These are phyloP conservation scores for Conringia planisiliqua DNA, from an alignment of 345 rosid species.

Conservation along the genomic window DNA sequence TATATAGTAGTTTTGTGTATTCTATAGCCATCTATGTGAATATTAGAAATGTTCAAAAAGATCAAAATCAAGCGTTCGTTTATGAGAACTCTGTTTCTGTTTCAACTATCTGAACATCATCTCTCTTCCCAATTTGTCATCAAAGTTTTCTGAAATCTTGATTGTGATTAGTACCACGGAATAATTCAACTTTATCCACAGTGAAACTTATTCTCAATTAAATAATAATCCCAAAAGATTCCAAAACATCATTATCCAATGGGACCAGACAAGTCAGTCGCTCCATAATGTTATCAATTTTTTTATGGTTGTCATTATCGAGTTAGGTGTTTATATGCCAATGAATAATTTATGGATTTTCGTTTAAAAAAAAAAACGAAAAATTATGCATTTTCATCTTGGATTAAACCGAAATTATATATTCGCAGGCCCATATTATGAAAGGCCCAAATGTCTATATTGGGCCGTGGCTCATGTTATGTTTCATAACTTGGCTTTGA, in stretches of 20 bases:
- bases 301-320: background rate
- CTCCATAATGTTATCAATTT: background rate
- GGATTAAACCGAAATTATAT: background rate
- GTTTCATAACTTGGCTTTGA: slow-evolving; percentile 21
- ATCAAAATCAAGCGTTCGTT: slow-evolving; percentile 7
- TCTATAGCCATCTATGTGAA: background rate
- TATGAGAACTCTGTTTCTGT: slow-evolving; percentile 10
- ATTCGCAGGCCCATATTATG: background rate
- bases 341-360: background rate
- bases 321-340: background rate
- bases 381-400: background rate
- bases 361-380: background rate
- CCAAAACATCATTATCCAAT: slow-evolving; percentile 22
- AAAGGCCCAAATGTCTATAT: background rate
- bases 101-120: background rate
- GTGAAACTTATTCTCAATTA: background rate
- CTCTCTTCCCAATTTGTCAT: background rate
- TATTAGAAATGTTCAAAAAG: background rate
- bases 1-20: slow-evolving; percentile 1
- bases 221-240: background rate
- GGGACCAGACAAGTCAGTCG: slow-evolving; percentile 18
- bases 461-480: background rate
- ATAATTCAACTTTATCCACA: slow-evolving; percentile 23
- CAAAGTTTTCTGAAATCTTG: background rate
- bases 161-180: slow-evolving; percentile 8